Evolutionary conservation across 208 protist genomes (phyloP), one percentile per base, ranked within the genome.

Genomic region (Crithidia expoeki): DNA sequence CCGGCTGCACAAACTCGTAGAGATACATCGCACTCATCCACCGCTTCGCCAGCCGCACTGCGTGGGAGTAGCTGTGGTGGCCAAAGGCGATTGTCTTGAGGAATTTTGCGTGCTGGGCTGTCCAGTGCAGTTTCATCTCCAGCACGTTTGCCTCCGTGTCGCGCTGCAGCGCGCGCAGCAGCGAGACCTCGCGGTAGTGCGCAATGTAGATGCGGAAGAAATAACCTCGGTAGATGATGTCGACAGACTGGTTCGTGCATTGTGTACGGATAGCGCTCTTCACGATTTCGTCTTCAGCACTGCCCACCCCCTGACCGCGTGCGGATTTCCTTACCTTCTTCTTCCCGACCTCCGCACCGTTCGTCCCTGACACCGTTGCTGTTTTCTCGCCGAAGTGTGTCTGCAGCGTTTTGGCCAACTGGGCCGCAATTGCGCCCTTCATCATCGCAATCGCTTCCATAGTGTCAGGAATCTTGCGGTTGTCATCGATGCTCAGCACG

Each of bases 201-300:
- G 92, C 86, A 63, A 94, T 68, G 68, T 92, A 94, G 12, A 96
- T 67, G n/a, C 92, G 88, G 67, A 96, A 94, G 42, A 96, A 79
- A 68, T 88, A 94, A 21, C 92, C 92, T 30, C 72, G 76, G 66
- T 84, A 84, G 73, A 94, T 87, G 36, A 96, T 74, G 65, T 96
- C 92, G 23, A 94, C 81, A 30, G 86, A 93, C 40, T 87, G 76
- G 34, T 44, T 80, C n/a, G 84, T 89, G 69, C 84, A 88, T 33
- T 84, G 82, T 51, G 79, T 76, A 23, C 70, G 79, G n/a, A 95
- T 70, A 23, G 47, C 58, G 16, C 68, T 55, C 27, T 52, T 63
- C 53, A 64, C 60, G n/a, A 64, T 11, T 16, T 30, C 61, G 3
- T 14, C 28, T 6, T 53, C 47, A 19, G 11, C 44, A 12, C 36